A percentile compares a stretch with the other conserved stretches of the same genome.
Evolutionary conservation across 2,329 filamentous ascomycete genomes (phyloP).

Genomic region (Pseudonectria foliicola): DNA sequence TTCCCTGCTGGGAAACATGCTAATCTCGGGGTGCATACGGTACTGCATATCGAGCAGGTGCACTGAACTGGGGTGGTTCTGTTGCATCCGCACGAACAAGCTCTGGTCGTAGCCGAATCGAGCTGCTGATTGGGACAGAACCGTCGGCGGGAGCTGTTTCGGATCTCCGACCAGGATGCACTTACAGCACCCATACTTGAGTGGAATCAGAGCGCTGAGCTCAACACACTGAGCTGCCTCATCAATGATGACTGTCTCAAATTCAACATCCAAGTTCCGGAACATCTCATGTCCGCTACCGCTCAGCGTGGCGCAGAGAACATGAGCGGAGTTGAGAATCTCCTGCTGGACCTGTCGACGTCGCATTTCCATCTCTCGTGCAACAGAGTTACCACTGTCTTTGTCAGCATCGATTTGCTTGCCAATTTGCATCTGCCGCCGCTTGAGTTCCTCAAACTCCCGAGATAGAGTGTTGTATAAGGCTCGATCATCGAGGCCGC

Average conservation of each 20-base stretch:
- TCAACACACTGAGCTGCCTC: constrained; percentile 98
- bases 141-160: constrained; percentile 92
- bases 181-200: constrained; percentile 96
- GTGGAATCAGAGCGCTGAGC: constrained; percentile 87
- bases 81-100: constrained; percentile 97
- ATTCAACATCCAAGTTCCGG: constrained; percentile 87
- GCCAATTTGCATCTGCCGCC: constrained; percentile 65
- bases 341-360: constrained; percentile 81
- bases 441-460: constrained; percentile 71
- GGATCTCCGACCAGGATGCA: constrained; percentile 97
- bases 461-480: constrained; percentile 55
- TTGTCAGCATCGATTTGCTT: constrained; percentile 80
- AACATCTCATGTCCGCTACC: constrained; percentile 98
- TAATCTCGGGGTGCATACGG: constrained; percentile 98
- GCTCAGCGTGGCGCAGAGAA: constrained; percentile 91
- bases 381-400: constrained; percentile 74
- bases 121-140: constrained; percentile 87
- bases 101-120: constrained; percentile 95
- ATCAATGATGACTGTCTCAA: constrained; percentile 97
- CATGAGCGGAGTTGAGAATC: constrained; percentile 82
- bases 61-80: constrained; percentile 78
- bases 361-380: constrained; percentile 79
- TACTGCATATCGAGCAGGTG: constrained; percentile 97
- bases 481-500: constrained; percentile 44
- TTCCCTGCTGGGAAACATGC: constrained; percentile 76